Base-by-base conservation (phyloP, 768 basidiomycete genomes). In the Auriscalpium orientale region DNA sequence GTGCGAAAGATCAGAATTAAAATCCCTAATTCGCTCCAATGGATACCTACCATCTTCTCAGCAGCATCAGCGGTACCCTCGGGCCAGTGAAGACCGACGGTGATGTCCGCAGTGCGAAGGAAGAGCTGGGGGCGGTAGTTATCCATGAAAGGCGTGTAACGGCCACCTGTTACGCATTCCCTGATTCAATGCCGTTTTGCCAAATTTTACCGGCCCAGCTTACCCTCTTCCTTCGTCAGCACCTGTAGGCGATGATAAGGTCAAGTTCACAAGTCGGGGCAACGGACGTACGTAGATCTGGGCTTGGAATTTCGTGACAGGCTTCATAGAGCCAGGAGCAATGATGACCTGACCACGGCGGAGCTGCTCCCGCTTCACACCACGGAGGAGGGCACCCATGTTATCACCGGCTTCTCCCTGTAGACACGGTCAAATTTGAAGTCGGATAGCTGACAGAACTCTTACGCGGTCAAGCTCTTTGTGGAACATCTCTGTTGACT, bases 371-470 rank as follows among this genome's bases (percentile, higher is more conserved):
- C 95, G 88, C 76, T 98, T 98, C 71, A 98, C 77, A 68, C 97
- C 95, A 71, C 97, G 92, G 47, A 99, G 85, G 38, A 99, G 79
- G 55, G 88, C 90, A 63, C 97, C 97, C 92, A 98, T 98, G 79
- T 98, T 98, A 74, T 99, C 97, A 65, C 97, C 97, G 59, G 97
- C 95, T 72, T 98, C 91, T 57, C 91, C 95, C 86, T 89, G 56
- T 46, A 18, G 33, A 51, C 28, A 60, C 28, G 44, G 10, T 53
- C 40, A 20, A 18, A 43, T 28, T 48, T 20, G n/a, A 4, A 38
- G 37, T 5, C 43, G 18, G 21, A 28, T 9, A 53, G 33, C 5
- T 15, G 10, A 40, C 45, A 13, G 28, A 1, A 2, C 18, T 54
- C 79, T 44, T 71, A 87, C 89, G 55, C 94, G 85, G 38, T 99